Percentiles rank a stretch among this genome's conserved stretches.
These are phyloP conservation scores for Cladorrhinum sp. DNA, from an alignment of 2,329 filamentous ascomycete genomes.

Conservation along the genomic window DNA sequence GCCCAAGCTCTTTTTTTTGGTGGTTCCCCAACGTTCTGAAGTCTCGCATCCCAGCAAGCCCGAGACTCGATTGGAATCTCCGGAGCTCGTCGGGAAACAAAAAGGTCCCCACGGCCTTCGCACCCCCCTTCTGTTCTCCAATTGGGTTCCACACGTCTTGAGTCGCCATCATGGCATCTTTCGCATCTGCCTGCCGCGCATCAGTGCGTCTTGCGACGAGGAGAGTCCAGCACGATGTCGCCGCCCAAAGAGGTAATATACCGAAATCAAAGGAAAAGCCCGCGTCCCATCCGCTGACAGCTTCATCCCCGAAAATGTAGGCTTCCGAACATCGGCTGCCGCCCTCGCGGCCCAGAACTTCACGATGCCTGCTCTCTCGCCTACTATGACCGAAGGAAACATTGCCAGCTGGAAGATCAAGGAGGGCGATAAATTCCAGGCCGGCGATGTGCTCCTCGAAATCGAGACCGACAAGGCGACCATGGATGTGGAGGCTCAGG, in stretches of 20 bases:
- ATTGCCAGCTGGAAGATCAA: constrained; percentile 83
- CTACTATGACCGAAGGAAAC: constrained; percentile 92
- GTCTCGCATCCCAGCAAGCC: neutral
- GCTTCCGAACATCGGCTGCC: constrained; percentile 60
- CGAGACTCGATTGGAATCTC: neutral
- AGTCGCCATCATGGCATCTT: constrained; percentile 58
- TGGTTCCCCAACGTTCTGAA: constrained; percentile 8
- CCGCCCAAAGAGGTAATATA: constrained; percentile 53
- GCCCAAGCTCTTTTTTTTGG: constrained; percentile 9
- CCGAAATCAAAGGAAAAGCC: constrained; percentile 4
- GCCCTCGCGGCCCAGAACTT: constrained; percentile 78
- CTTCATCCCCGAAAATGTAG: constrained; percentile 38
- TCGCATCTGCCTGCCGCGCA: constrained; percentile 61
- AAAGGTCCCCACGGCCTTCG: constrained; percentile 12
- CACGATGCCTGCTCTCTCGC: constrained; percentile 86
- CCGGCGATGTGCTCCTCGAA: constrained; percentile 84
- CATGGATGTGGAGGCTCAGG: constrained; percentile 92
- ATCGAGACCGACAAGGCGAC: constrained; percentile 94
- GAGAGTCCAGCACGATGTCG: constrained; percentile 50
- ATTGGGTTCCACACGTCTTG: constrained; percentile 16
- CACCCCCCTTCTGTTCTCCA: constrained; percentile 4
- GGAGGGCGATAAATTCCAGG: constrained; percentile 77
- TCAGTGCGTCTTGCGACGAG: constrained; percentile 58
- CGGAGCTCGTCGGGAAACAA: constrained; percentile 11
- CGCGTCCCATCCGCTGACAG: constrained; percentile 5